These are phyloP conservation scores for Huntiella abstrusa DNA, from an alignment of 2,329 filamentous ascomycete species.

Conservation along the genomic window DNA sequence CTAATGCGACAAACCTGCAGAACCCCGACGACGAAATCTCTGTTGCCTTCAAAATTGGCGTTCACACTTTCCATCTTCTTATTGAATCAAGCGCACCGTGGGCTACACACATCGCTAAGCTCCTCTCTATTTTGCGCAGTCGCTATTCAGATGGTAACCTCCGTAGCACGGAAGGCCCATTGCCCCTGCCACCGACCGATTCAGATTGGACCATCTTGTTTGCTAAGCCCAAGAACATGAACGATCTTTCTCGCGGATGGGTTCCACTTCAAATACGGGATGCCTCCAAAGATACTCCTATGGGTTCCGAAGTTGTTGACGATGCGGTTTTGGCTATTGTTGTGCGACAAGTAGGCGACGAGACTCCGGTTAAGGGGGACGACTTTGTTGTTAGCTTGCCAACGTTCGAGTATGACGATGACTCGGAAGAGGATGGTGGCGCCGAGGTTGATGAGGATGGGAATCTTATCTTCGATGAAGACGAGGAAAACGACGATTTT, in stretches of 20 bases:
- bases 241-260: constrained; percentile 32
- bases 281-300: constrained; percentile 23
- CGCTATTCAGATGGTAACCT: constrained; percentile 34
- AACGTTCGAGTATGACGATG: constrained; percentile 22
- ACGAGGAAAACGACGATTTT: not conserved
- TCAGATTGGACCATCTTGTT: constrained; percentile 25
- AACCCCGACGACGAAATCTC: constrained; percentile 31
- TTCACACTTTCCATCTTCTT: constrained; percentile 51
- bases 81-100: constrained; percentile 40
- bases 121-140: constrained; percentile 38
- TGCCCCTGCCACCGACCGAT: constrained; percentile 19
- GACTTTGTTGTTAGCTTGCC: constrained; percentile 29
- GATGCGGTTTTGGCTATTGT: constrained; percentile 31
- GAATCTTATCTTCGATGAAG: not conserved
- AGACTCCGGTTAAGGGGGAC: constrained; percentile 21
- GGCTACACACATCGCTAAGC: constrained; percentile 33
- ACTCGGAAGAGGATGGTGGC: constrained; percentile 11
- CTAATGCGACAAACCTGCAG: too few relatives aligned
- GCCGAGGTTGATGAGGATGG: not conserved
- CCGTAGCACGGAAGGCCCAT: constrained; percentile 19
- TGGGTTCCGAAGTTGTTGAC: constrained; percentile 26
- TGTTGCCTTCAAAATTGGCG: constrained; percentile 54
- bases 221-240: constrained; percentile 25
- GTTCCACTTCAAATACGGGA: constrained; percentile 21
- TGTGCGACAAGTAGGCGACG: constrained; percentile 20